Evolutionary conservation across 768 basidiomycete species (phyloP), one percentile per base, ranked within the genome.

Genomic region (Boletus eberwhitei): DNA sequence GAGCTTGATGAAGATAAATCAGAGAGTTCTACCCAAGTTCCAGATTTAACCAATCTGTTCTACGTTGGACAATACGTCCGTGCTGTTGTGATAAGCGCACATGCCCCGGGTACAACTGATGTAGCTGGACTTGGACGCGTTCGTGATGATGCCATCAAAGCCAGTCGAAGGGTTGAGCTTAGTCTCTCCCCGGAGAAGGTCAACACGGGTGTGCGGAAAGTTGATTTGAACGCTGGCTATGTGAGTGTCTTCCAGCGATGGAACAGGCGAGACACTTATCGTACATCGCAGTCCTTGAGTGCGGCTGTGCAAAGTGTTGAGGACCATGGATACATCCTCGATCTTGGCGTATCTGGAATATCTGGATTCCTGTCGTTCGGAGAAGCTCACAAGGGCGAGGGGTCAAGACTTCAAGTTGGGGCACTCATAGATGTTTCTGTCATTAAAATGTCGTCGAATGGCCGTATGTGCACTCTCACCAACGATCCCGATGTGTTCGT

Each of bases 251-350:
- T 48, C 51, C 35, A 29, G 19, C 24, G 42, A 29, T 57, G 36
- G 45, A 48, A 54, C 9, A 51, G 14, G 11, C 36, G 11, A 37
- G 47, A 16, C 14, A 39, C 26, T 66, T 38, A 52, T 50, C 24
- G 31, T 36, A 31, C 11, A 49, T 19, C 47, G 14, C 64, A 95
- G 93, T 85, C 84, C 21, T 64, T 97, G 42, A 81, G 86, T 0
- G 90, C 84, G 13, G 82, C 86, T 34, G 78, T 96, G 47, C 86
- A 85, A 71, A 91, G 87, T 63, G 75, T 90, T 17, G 97, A 99
- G 73, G 97, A 98, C 64, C 92, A 97, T 68, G 95, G 97, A 2
- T 98, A 96, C 73, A 82, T 87, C 52, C 77, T 99, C 8, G 91
- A 94, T 59, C 74, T 97, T 37, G 96, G 94, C 2, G 64, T 97